Base-by-base conservation (phyloP, 2,329 filamentous ascomycete species). In the Elsinoe batatas region DNA sequence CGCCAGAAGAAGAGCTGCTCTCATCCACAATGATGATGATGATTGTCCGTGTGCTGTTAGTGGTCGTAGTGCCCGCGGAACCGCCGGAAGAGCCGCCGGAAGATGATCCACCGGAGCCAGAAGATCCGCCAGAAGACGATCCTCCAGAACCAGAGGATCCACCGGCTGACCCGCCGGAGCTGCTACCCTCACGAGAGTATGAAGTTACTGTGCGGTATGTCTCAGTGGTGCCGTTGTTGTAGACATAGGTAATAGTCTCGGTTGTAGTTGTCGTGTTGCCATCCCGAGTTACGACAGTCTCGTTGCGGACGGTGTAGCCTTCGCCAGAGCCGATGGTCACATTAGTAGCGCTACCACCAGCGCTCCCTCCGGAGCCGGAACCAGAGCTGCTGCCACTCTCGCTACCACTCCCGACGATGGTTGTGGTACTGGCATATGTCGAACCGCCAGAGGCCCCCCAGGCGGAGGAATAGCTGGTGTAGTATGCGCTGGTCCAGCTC, bases 361-460 rank as follows among this genome's bases (percentile, higher is more conserved):
- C 58, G 7, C 60, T 58, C 22, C 57, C 57, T n/a, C 58, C 61
- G 35, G 63, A 66, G 36, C 54, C 53, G 6, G 32, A 33, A 15
- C 53, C 54, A 10, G 35, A 38, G 17, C 54, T 50, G 18, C 26
- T 46, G 40, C 42, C 55, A 15, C 46, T 54, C 22, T 47, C 53
- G n/a, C 54, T 42, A 11, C 18, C 50, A 18, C 17, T 17, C 3
- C 38, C 35, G 36, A 36, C n/a, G 36, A 42, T 43, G 10, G 51
- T 54, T 5, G 51, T 54, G 12, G 38, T 42, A 13, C 18, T 42
- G 7, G 38, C 51, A 38, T 30, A 44, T 18, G 51, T 54, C 26
- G 22, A 32, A 3, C 20, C 54, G 11, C 37, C 53, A 36, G 54
- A 56, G 2, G 54, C 47, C 6, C 47, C 40, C 57, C 57, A 58